Evolutionary conservation across 768 basidiomycete genomes (phyloP).

Genomic region (Psilocybe cubensis): DNA sequence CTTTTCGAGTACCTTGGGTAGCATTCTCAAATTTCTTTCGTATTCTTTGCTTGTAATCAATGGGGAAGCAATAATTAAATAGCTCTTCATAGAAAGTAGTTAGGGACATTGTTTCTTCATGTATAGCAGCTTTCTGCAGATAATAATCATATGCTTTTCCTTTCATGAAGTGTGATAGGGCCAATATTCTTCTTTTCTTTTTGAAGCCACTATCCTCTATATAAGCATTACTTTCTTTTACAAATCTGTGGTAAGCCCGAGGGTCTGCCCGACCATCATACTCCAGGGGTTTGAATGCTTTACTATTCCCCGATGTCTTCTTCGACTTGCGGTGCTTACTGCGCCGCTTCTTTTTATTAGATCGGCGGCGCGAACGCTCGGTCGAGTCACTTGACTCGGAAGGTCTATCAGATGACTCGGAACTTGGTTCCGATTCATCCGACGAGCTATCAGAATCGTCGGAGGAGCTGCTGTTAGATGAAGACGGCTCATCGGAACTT

Average conservation of each 20-base stretch:
- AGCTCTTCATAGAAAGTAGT: slow-evolving; percentile 31
- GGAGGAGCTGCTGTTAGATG: background rate
- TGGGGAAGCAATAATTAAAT: slow-evolving; percentile 43
- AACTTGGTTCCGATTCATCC: background rate
- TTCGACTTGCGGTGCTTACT: background rate
- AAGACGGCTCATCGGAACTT: background rate
- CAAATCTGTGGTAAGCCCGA: slow-evolving; percentile 13
- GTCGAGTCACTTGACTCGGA: background rate
- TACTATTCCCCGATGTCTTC: background rate
- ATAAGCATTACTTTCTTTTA: slow-evolving; percentile 15
- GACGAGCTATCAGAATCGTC: background rate
- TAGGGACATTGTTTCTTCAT: slow-evolving; percentile 29
- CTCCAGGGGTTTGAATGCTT: background rate
- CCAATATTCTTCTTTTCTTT: slow-evolving; percentile 1
- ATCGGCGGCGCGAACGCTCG: background rate
- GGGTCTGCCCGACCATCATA: slow-evolving; percentile 17
- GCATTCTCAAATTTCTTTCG: slow-evolving; percentile 22
- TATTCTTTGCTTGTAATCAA: slow-evolving; percentile 19
- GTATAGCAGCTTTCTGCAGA: slow-evolving; percentile 21
- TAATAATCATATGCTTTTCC: slow-evolving; percentile 18
- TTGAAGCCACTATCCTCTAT: slow-evolving; percentile 7
- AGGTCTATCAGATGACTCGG: background rate
- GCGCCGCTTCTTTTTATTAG: background rate
- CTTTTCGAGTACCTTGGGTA: slow-evolving; percentile 28
- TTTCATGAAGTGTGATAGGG: slow-evolving; percentile 10